Conservation (phyloP, 129 eudicot species). For the Mikania micrantha region DNA sequence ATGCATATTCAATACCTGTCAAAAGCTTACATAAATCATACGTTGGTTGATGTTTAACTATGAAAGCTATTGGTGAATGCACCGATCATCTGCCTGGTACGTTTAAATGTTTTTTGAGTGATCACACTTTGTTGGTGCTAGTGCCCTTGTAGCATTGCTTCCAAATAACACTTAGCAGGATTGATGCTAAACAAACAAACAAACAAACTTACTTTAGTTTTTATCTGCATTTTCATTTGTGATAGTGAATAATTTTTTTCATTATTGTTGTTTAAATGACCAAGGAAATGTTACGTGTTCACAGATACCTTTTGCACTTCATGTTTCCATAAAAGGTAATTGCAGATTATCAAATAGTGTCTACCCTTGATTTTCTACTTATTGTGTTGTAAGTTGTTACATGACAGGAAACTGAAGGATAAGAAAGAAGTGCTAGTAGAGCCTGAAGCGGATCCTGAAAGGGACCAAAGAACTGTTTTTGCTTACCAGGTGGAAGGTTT, state of each 20-base stretch:
- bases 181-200: neutral
- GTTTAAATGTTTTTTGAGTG: neutral
- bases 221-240: conserved; percentile 1
- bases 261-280: conserved; percentile 5
- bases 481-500: conserved; percentile 72
- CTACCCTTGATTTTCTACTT: conserved; percentile 7
- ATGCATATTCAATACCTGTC: too few relatives aligned
- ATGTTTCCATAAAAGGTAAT: conserved; percentile 14
- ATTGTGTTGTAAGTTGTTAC: conserved; percentile 21
- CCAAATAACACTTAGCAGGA: neutral
- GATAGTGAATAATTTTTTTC: neutral
- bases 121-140: neutral
- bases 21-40: too few relatives aligned
- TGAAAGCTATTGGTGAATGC: neutral
- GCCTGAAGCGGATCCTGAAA: conserved; percentile 99
- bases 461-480: conserved; percentile 98
- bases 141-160: neutral
- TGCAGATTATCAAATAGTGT: neutral
- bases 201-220: too few relatives aligned
- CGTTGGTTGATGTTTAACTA: too few relatives aligned
- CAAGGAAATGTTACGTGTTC: conserved; percentile 7
- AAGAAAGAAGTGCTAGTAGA: conserved; percentile 79
- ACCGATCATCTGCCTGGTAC: neutral
- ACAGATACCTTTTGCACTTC: conserved; percentile 17
- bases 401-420: conserved; percentile 76